Conservation (phyloP, 108 stramenopile genomes). For the Discostella stelligeroides region DNA sequence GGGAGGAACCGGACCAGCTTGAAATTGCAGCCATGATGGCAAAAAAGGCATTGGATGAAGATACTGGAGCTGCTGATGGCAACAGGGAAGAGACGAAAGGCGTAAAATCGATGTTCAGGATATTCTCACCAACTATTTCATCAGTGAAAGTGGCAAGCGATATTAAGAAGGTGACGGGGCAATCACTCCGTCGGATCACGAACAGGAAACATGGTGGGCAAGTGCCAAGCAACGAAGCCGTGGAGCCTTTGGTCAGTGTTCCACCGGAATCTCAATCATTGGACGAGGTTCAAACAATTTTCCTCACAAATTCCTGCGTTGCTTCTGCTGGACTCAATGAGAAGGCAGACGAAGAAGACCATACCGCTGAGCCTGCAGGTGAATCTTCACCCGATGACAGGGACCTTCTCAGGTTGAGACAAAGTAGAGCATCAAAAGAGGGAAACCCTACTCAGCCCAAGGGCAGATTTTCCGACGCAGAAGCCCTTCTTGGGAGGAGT, state of each 20-base stretch:
- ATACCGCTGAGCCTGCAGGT: too few relatives aligned
- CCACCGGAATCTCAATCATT: not conserved
- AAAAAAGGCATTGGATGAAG: constrained; percentile 4
- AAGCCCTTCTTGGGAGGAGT: not conserved
- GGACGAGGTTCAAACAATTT: too few relatives aligned
- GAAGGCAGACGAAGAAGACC: not conserved
- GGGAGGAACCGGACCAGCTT: too few relatives aligned
- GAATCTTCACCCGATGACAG: too few relatives aligned
- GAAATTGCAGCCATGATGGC: not conserved
- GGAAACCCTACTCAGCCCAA: too few relatives aligned
- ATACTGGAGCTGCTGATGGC: not conserved
- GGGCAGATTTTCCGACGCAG: too few relatives aligned
- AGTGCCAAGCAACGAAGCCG: not conserved
- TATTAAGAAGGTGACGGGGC: not conserved
- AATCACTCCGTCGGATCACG: not conserved
- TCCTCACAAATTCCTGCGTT: too few relatives aligned
- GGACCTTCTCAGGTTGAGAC: too few relatives aligned
- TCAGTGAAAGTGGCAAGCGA: not conserved
- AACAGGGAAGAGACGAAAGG: not conserved
- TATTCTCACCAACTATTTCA: not conserved
- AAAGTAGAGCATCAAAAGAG: too few relatives aligned
- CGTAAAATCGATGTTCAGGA: not conserved
- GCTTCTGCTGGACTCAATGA: too few relatives aligned
- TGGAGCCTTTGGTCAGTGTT: not conserved
- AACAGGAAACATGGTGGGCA: not conserved